Evolutionary conservation across 371 early-diverging fungal genomes (phyloP).

Genomic region (Umbelopsis sp.): DNA sequence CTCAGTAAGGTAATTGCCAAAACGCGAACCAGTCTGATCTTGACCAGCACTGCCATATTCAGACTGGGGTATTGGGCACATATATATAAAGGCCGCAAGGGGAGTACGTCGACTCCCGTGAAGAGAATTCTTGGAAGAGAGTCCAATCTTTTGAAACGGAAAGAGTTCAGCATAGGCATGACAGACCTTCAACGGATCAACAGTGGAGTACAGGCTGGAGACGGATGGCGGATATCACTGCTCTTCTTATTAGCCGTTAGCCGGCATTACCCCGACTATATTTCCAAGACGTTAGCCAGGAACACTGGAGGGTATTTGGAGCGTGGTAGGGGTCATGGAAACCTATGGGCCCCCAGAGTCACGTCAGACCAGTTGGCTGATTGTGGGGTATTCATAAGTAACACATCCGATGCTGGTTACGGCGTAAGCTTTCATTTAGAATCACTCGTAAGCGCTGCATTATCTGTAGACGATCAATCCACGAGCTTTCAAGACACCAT

Average conservation of each 20-base stretch:
- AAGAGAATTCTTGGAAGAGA: neutral
- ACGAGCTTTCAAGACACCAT: neutral
- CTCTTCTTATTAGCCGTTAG: neutral
- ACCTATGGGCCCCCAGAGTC: neutral
- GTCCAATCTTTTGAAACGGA: neutral
- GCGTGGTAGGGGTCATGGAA: neutral
- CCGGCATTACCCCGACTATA: neutral
- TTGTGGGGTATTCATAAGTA: neutral
- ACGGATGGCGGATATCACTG: constrained; percentile 4
- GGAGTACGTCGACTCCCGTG: neutral
- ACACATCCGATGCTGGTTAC: neutral
- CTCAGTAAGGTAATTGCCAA: neutral
- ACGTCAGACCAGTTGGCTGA: neutral
- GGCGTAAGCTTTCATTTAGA: constrained; percentile 1
- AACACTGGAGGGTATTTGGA: neutral
- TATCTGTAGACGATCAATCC: neutral
- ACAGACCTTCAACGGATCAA: neutral
- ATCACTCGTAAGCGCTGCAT: neutral
- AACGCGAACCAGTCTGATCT: neutral
- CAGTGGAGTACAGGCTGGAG: neutral
- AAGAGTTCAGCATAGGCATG: constrained; percentile 1
- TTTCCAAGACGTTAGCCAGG: neutral
- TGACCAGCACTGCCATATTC: neutral
- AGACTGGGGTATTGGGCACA: neutral
- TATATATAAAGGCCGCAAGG: neutral